Percentiles rank a stretch among this genome's conserved stretches.
phyloP scores from a whole-genome alignment of 192 early-diverging fungal genomes.

The Chytriomyces sp. region DNA sequence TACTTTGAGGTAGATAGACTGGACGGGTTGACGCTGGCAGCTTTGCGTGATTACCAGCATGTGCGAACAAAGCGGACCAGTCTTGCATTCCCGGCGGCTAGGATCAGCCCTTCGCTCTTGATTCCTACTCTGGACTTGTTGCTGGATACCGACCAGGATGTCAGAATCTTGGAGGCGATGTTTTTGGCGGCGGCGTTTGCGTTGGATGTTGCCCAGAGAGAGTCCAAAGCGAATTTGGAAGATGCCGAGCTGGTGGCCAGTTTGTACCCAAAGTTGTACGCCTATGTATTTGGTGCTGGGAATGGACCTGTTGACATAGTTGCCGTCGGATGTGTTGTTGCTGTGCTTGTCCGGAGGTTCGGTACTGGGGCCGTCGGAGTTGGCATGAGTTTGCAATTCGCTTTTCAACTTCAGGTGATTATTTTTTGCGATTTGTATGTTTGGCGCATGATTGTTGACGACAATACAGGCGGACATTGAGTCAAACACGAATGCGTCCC shows the following conservation, averaged over 20 bases:
- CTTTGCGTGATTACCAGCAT: not conserved
- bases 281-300: not conserved
- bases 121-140: constrained; percentile 19
- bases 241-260: constrained; percentile 6
- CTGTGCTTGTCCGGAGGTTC: not conserved
- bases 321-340: constrained; percentile 10
- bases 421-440: not conserved
- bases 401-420: constrained; percentile 8
- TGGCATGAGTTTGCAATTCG: not conserved
- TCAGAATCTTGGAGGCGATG: not conserved
- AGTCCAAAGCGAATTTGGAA: not conserved
- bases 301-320: constrained; percentile 31
- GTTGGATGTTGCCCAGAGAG: not conserved
- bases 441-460: not conserved
- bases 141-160: not conserved
- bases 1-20: not conserved
- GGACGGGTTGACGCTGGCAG: not conserved
- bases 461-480: not conserved
- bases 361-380: constrained; percentile 11
- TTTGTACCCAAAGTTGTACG: constrained; percentile 5
- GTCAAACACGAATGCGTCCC: not conserved
- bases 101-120: constrained; percentile 15
- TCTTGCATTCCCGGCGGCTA: constrained; percentile 11
- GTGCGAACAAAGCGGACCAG: not conserved
- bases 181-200: not conserved